A percentile compares a stretch with the other conserved stretches of the same genome.
Evolutionary conservation across 257 asterid species (phyloP).

Genomic region (Fraxinus pennsylvanica): DNA sequence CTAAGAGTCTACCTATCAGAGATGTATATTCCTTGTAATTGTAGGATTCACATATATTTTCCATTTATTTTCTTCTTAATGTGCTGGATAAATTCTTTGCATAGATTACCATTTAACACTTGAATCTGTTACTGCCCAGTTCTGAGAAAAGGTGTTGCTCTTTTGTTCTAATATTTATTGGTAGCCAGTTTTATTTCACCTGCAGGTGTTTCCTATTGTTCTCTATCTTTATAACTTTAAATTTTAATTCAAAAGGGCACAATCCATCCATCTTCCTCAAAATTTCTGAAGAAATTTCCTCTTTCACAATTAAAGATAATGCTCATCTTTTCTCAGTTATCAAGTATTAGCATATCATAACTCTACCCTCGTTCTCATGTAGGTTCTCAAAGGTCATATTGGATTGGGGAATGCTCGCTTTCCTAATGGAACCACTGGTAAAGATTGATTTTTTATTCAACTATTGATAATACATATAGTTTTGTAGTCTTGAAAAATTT

Average conservation of each 20-base stretch:
- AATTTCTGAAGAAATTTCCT: background rate
- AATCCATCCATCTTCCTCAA: conserved; percentile 4
- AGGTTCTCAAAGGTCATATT: conserved; percentile 98
- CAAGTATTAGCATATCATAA: background rate
- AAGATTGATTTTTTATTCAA: conserved; percentile 21
- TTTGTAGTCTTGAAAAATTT: conserved; percentile 5
- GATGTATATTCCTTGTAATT: background rate
- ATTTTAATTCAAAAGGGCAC: conserved; percentile 4
- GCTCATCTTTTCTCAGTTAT: background rate
- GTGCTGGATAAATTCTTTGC: conserved; percentile 9
- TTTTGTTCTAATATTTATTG: background rate
- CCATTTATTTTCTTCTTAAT: conserved; percentile 3
- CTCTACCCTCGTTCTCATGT: conserved; percentile 26
- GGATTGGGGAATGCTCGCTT: conserved; percentile 90
- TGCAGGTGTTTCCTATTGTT: background rate
- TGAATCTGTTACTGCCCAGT: conserved; percentile 7
- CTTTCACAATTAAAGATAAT: background rate
- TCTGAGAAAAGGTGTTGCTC: background rate
- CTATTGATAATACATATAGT: conserved; percentile 14
- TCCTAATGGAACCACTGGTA: conserved; percentile 95
- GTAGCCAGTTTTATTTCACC: conserved; percentile 11
- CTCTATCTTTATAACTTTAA: conserved; percentile 3
- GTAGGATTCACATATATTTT: background rate
- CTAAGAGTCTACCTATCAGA: background rate
- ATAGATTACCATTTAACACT: background rate